Conservation (phyloP, 2,329 filamentous ascomycete species). For the Fusarium euwallaceae region DNA sequence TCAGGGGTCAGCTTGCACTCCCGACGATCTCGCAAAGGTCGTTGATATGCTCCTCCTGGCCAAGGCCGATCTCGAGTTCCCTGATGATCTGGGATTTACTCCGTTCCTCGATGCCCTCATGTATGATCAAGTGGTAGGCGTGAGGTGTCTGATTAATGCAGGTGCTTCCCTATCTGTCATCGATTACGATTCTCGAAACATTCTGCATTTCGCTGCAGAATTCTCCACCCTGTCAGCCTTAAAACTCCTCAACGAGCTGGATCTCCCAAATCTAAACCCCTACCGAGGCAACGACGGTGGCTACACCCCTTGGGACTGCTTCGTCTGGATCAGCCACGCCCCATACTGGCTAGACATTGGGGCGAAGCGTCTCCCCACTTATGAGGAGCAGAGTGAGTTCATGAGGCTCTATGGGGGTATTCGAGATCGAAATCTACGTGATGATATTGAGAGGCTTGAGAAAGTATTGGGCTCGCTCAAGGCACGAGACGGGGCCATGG, state of each 20-base stretch:
- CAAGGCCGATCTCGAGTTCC: neutral
- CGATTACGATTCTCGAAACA: rapidly evolving
- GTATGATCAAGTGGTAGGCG: rapidly evolving
- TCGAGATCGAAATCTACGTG: constrained; percentile 19
- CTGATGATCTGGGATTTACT: rapidly evolving
- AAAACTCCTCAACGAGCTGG: neutral
- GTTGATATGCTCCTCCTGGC: constrained; percentile 1
- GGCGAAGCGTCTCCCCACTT: rapidly evolving
- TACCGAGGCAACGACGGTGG: neutral
- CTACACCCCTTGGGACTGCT: neutral
- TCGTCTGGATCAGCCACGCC: rapidly evolving
- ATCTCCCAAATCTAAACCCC: neutral
- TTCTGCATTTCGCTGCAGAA: neutral
- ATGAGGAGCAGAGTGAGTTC: neutral
- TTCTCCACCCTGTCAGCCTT: neutral
- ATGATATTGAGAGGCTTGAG: constrained; percentile 1
- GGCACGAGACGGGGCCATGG: rapidly evolving
- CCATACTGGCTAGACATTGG: neutral
- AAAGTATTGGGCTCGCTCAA: neutral
- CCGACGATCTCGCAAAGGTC: neutral
- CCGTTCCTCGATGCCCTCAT: rapidly evolving
- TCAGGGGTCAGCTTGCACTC: rapidly evolving
- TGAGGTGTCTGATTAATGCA: neutral
- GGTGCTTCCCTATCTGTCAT: neutral
- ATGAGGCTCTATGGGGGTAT: constrained; percentile 17